These are phyloP conservation scores for Calonectria ilicicola DNA, from an alignment of 2,329 filamentous ascomycete genomes.

Conservation along the genomic window DNA sequence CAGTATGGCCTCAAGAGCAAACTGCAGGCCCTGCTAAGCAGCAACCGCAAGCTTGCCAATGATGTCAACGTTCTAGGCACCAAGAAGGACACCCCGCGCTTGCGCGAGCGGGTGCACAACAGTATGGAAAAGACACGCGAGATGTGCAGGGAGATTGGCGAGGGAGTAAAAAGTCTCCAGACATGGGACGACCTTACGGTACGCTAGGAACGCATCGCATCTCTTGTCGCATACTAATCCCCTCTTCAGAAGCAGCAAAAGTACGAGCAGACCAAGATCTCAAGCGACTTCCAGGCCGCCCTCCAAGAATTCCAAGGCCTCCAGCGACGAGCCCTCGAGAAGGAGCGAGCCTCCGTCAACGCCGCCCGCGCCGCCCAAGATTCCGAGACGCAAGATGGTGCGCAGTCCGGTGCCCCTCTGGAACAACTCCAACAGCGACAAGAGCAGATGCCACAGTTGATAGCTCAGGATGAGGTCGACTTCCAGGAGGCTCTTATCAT, in stretches of 20 bases:
- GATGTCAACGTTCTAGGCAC: conserved; percentile 90
- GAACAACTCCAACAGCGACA: conserved; percentile 75
- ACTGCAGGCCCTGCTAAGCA: conserved; percentile 88
- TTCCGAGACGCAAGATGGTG: conserved; percentile 56
- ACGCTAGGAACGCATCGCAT: conserved; percentile 34
- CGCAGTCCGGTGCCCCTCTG: conserved; percentile 51
- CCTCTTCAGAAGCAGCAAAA: conserved; percentile 84
- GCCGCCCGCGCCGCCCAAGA: conserved; percentile 87
- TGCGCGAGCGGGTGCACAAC: conserved; percentile 90
- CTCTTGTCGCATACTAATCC: conserved; percentile 25
- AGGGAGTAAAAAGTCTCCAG: conserved; percentile 93
- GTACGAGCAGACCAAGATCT: conserved; percentile 95
- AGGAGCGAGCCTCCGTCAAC: conserved; percentile 86
- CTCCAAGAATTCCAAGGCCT: conserved; percentile 92
- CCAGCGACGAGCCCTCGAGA: conserved; percentile 91
- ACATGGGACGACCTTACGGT: conserved; percentile 87
- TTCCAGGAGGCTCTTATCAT: conserved; percentile 97
- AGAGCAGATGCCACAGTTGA: conserved; percentile 75
- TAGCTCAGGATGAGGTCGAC: conserved; percentile 93
- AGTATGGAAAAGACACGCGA: conserved; percentile 87
- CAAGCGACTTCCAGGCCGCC: conserved; percentile 90
- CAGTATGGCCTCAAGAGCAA: conserved; percentile 88
- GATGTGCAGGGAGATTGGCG: conserved; percentile 90
- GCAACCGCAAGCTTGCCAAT: conserved; percentile 85
- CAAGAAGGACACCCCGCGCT: conserved; percentile 88